These are phyloP conservation scores for Pyrus pyrifolia DNA, from an alignment of 306 rosid genomes.

Conservation along the genomic window DNA sequence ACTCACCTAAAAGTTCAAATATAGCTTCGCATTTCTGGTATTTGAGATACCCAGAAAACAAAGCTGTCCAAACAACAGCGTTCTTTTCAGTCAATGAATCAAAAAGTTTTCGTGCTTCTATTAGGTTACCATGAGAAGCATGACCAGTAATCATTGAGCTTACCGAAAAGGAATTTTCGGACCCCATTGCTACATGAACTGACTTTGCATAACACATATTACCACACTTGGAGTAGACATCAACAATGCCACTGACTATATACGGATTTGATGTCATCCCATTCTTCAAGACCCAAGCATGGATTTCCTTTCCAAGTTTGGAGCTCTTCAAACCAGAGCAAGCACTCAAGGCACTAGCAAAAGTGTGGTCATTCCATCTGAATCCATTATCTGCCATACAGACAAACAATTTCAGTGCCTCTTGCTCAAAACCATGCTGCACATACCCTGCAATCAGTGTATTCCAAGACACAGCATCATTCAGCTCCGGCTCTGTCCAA, in stretches of 20 bases:
- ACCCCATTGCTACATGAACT: constrained; percentile 25
- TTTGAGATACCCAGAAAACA: constrained; percentile 63
- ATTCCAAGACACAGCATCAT: constrained; percentile 68
- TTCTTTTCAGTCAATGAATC: constrained; percentile 48
- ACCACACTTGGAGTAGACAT: constrained; percentile 64
- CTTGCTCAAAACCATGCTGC: constrained; percentile 50
- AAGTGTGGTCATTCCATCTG: constrained; percentile 52
- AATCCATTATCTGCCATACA: constrained; percentile 44
- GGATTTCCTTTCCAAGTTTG: constrained; percentile 54
- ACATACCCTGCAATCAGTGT: constrained; percentile 64
- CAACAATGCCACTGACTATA: constrained; percentile 60
- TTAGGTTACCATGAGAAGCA: constrained; percentile 62
- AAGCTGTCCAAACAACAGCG: constrained; percentile 60
- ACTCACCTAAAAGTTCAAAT: constrained; percentile 52
- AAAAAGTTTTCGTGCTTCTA: constrained; percentile 49
- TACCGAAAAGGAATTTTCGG: constrained; percentile 33
- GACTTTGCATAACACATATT: constrained; percentile 58
- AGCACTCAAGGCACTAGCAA: constrained; percentile 61
- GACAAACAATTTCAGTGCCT: constrained; percentile 44
- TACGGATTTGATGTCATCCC: constrained; percentile 42
- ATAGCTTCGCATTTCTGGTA: constrained; percentile 50
- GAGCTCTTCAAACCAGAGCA: constrained; percentile 48
- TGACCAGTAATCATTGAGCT: constrained; percentile 56
- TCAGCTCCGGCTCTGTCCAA: constrained; percentile 33
- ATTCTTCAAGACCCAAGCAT: constrained; percentile 55